Evolutionary conservation across 2,329 filamentous ascomycete genomes (phyloP).

Genomic region (Sporothrix mexicana): DNA sequence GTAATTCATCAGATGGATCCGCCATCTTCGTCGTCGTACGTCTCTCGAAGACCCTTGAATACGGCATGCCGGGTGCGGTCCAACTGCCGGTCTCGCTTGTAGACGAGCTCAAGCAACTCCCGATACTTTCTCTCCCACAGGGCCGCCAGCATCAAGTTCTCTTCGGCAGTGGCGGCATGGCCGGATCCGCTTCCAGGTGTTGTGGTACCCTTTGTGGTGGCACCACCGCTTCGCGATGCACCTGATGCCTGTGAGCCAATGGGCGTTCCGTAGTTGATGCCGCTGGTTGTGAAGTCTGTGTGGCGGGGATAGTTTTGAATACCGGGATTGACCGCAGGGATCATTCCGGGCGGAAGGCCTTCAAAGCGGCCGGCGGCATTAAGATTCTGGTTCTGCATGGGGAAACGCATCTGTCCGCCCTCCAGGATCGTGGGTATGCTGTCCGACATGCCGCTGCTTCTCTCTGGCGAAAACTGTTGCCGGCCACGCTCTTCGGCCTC

Average conservation of each 20-base stretch:
- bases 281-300: neutral
- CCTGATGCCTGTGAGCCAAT: too few species aligned
- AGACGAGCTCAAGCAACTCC: constrained; percentile 64
- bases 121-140: constrained; percentile 61
- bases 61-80: constrained; percentile 52
- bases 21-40: constrained; percentile 10
- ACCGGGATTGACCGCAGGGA: neutral
- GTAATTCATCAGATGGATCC: constrained; percentile 10
- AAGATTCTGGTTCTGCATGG: neutral
- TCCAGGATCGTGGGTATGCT: constrained; percentile 31
- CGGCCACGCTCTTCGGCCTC: constrained; percentile 33
- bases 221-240: neutral
- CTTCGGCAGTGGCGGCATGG: neutral
- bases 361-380: constrained; percentile 8
- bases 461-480: constrained; percentile 25
- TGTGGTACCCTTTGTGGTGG: neutral
- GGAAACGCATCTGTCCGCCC: neutral
- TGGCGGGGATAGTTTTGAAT: neutral
- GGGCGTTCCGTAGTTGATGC: constrained; percentile 31
- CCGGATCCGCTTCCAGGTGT: constrained; percentile 1
- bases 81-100: constrained; percentile 62
- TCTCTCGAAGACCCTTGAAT: constrained; percentile 46
- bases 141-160: constrained; percentile 43
- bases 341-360: neutral
- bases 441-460: neutral